Evolutionary conservation across 768 basidiomycete genomes (phyloP).

Genomic region (Rhizopogon roseolus): DNA sequence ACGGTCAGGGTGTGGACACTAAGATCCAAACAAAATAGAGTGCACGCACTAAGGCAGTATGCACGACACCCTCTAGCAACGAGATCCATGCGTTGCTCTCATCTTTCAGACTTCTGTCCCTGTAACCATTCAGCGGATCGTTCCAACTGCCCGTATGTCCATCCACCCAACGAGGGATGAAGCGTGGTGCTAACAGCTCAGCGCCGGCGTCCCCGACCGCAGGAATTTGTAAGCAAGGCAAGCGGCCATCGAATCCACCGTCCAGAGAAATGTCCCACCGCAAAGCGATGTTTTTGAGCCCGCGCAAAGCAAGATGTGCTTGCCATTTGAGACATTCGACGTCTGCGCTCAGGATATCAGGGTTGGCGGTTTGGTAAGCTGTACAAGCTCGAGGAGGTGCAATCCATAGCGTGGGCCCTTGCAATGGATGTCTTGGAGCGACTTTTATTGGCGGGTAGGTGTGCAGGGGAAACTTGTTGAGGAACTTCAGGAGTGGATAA

Average conservation of each 20-base stretch:
- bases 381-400: constrained; percentile 35
- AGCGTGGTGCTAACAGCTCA: constrained; percentile 57
- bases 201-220: constrained; percentile 26
- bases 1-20: constrained; percentile 4
- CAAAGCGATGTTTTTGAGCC: constrained; percentile 43
- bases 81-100: constrained; percentile 83
- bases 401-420: constrained; percentile 61
- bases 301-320: constrained; percentile 63
- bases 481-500: constrained; percentile 31
- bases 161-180: constrained; percentile 76
- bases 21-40: not conserved
- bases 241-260: constrained; percentile 61
- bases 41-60: constrained; percentile 63
- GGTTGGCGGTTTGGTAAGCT: constrained; percentile 6
- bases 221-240: constrained; percentile 71
- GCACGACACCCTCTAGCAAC: constrained; percentile 71
- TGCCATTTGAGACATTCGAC: constrained; percentile 92
- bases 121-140: constrained; percentile 62
- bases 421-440: constrained; percentile 17
- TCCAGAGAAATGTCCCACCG: constrained; percentile 68
- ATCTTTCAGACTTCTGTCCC: constrained; percentile 50
- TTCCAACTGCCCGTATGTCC: constrained; percentile 36
- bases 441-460: constrained; percentile 39
- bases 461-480: constrained; percentile 57
- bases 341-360: constrained; percentile 56